Percentiles rank a stretch among this genome's conserved stretches.
phyloP scores from a whole-genome alignment of 805 yeast genomes.

The Ogataea pignaliae region DNA sequence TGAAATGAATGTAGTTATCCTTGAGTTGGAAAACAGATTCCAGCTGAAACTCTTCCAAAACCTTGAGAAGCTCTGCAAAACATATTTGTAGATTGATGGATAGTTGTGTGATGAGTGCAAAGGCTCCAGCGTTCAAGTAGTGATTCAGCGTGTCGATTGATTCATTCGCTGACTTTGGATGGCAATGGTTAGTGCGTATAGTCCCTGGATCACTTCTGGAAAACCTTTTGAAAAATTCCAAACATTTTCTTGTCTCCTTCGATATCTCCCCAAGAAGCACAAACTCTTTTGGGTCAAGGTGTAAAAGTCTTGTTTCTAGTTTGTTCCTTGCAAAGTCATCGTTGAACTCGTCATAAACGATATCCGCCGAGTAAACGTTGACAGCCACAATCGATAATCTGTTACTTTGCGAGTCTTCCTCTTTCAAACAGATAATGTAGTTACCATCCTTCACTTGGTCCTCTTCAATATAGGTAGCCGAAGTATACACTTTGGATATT shows the following conservation, averaged over 20 bases:
- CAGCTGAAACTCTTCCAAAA: constrained; percentile 61
- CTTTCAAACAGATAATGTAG: constrained; percentile 45
- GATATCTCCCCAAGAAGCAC: constrained; percentile 41
- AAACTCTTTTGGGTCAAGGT: constrained; percentile 75
- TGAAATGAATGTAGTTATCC: constrained; percentile 50
- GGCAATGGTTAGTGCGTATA: constrained; percentile 8
- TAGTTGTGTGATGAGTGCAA: constrained; percentile 13
- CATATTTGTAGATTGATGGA: constrained; percentile 16
- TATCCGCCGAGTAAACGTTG: constrained; percentile 71
- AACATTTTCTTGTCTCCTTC: constrained; percentile 27
- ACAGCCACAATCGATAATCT: constrained; percentile 51
- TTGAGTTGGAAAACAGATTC: constrained; percentile 49
- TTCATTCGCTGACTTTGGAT: constrained; percentile 6
- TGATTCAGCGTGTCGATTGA: constrained; percentile 5
- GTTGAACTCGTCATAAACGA: constrained; percentile 63
- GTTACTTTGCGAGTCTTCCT: constrained; percentile 17
- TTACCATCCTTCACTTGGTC: constrained; percentile 27
- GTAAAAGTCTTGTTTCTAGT: constrained; percentile 68
- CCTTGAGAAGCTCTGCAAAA: constrained; percentile 43
- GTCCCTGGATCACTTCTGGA: constrained; percentile 1
- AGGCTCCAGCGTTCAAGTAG: constrained; percentile 6
- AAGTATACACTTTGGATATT: constrained; percentile 69
- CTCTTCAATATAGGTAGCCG: constrained; percentile 73
- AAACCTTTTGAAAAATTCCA: constrained; percentile 14
- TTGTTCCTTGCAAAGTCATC: constrained; percentile 57